These are phyloP conservation scores for Alnus glutinosa DNA, from an alignment of 306 rosid species.

Conservation along the genomic window DNA sequence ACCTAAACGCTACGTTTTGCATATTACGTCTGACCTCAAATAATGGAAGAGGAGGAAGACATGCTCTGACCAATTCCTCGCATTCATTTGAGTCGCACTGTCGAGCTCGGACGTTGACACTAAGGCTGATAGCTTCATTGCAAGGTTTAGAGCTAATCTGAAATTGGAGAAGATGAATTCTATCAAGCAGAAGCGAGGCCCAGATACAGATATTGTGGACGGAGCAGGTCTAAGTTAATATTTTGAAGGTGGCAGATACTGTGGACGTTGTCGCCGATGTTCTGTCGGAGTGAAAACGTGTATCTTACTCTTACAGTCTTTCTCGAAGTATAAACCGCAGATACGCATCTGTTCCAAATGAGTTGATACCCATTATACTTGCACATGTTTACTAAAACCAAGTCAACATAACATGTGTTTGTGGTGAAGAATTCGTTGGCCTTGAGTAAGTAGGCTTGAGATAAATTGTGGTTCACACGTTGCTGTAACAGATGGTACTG, in stretches of 20 bases:
- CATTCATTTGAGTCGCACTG: too few relatives aligned
- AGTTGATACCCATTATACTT: conserved; percentile 96
- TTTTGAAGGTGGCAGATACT: not conserved
- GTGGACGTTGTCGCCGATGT: too few relatives aligned
- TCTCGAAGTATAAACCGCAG: conserved; percentile 83
- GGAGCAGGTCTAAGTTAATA: conserved; percentile 23
- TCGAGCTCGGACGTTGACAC: conserved; percentile 73
- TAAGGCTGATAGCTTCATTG: conserved; percentile 78
- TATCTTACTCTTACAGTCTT: conserved; percentile 65
- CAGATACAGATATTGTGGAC: conserved; percentile 27
- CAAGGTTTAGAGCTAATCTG: conserved; percentile 68
- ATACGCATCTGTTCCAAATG: conserved; percentile 72
- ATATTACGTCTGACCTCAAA: too few relatives aligned
- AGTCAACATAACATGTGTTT: too few relatives aligned
- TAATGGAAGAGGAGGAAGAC: too few relatives aligned
- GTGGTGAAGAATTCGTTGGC: too few relatives aligned
- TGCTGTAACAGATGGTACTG: too few relatives aligned
- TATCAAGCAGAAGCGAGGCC: conserved; percentile 47
- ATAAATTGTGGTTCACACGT: too few relatives aligned
- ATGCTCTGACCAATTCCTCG: too few relatives aligned
- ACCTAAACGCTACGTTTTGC: too few relatives aligned
- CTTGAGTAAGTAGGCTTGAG: too few relatives aligned
- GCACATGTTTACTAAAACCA: conserved; percentile 81
- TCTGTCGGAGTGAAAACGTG: not conserved
- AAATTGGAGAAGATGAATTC: conserved; percentile 79